Base-by-base conservation (phyloP, 345 rosid genomes). In the Psidium friedrichsthalianum region DNA sequence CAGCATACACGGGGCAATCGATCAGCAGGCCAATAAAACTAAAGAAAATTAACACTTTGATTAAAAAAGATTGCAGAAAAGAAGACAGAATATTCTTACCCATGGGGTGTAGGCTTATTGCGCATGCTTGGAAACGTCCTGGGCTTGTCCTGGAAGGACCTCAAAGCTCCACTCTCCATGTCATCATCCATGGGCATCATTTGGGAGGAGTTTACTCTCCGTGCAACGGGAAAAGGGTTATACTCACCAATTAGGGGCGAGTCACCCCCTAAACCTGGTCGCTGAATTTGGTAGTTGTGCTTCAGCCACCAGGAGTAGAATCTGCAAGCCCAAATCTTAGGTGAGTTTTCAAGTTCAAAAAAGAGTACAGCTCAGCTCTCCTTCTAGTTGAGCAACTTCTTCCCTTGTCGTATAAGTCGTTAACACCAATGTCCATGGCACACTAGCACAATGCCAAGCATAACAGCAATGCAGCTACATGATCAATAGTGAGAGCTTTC, bases 101-200 rank as follows among this genome's bases (percentile, higher is more conserved):
- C 90, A 80, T 51, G 98, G 98, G 51, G 91, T 90, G 86, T 96
- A 94, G 98, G 87, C 91, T 95, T 97, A 83, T 87, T 91, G 47
- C 98, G 95, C 99, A 96, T 95, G 89, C 83, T 93, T 82, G 99
- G 99, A 87, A 97, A 97, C 20, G 92, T 91, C 94, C 99, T 95
- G 3, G 93, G 94, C 92, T 95, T 92, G 80, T 95, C 98, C 85
- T 56, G 93, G 91, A 89, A 96, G 85, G 96, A 88, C 89, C 93
- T 92, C 94, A 95, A 83, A 88, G 86, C 87, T 76, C 95, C 97
- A 89, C 89, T 92, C 95, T 97, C 99, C 83, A 96, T 78, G 86
- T 96, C 99, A 88, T 94, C 98, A 90, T 91, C 98, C 87, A 96
- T 94, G 96, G 93, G 92, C 96, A 97, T 94, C 88, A 91, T 89